These are phyloP conservation scores for Selaginella tamariscina DNA, from an alignment of 75 land plant species.

Conservation along the genomic window DNA sequence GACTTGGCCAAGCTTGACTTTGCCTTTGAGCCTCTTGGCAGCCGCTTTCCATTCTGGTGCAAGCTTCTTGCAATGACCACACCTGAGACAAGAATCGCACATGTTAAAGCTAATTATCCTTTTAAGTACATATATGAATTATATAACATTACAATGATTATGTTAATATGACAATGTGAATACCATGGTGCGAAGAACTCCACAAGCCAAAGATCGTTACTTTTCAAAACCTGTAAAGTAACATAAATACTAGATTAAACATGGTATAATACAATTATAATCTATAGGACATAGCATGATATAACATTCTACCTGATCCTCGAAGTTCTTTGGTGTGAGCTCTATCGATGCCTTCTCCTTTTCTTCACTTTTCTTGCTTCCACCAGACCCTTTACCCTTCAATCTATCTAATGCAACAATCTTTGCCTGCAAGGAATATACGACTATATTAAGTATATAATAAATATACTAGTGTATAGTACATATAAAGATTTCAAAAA, in stretches of 20 bases:
- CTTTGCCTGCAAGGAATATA: slow-evolving; percentile 79
- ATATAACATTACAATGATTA: no score
- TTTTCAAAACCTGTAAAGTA: slow-evolving; percentile 66
- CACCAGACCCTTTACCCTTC: slow-evolving; percentile 67
- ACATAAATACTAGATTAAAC: no score
- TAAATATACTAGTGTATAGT: no score
- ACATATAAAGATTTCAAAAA: no score
- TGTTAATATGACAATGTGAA: slow-evolving; percentile 6
- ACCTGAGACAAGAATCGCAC: slow-evolving; percentile 48
- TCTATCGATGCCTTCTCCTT: slow-evolving; percentile 53
- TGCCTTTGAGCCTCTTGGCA: slow-evolving; percentile 81
- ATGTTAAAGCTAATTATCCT: neutral
- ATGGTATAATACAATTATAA: no score
- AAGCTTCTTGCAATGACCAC: slow-evolving; percentile 93
- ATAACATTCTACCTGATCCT: no score
- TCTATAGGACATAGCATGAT: no score
- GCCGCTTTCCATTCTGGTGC: slow-evolving; percentile 99
- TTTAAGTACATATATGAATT: no score
- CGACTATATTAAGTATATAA: no score
- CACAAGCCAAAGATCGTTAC: slow-evolving; percentile 89
- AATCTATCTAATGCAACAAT: slow-evolving; percentile 58
- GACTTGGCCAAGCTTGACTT: slow-evolving; percentile 90
- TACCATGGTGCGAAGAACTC: slow-evolving; percentile 99
- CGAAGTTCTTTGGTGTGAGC: slow-evolving; percentile 75
- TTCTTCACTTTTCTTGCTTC: slow-evolving; percentile 44